Evolutionary conservation across 257 asterid genomes (phyloP).

Genomic region (Leonotis leonurus): DNA sequence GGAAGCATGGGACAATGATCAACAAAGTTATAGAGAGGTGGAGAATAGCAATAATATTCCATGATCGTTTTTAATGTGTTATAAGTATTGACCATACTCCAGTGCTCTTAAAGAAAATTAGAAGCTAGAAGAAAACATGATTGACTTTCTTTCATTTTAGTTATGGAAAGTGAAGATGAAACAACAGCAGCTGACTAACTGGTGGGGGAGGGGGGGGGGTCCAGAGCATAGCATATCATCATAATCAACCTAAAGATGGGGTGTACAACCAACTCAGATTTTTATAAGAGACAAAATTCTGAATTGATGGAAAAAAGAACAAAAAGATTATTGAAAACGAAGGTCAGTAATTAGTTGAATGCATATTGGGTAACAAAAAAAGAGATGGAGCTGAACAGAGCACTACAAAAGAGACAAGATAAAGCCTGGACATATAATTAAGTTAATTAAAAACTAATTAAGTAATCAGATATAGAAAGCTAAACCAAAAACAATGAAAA

Average conservation of each 20-base stretch:
- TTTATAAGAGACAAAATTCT: neutral
- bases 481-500: neutral
- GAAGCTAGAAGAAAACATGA: too few relatives aligned
- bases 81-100: neutral
- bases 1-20: too few relatives aligned
- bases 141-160: too few relatives aligned
- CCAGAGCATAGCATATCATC: neutral
- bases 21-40: too few relatives aligned
- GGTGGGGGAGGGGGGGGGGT: too few relatives aligned
- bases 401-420: conserved; percentile 19
- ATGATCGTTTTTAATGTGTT: too few relatives aligned
- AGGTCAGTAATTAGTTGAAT: neutral
- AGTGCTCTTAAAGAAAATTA: neutral
- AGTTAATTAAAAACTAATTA: conserved; percentile 7
- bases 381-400: neutral
- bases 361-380: neutral
- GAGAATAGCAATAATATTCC: too few relatives aligned
- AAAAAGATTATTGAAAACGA: neutral
- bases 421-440: neutral
- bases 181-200: too few relatives aligned
- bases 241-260: neutral
- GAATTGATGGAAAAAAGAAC: neutral
- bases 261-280: neutral
- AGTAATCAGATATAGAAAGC: neutral
- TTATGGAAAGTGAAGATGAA: too few relatives aligned